phyloP scores from a whole-genome alignment of 495 filamentous ascomycete species.

The Aspergillus cavernicola region DNA sequence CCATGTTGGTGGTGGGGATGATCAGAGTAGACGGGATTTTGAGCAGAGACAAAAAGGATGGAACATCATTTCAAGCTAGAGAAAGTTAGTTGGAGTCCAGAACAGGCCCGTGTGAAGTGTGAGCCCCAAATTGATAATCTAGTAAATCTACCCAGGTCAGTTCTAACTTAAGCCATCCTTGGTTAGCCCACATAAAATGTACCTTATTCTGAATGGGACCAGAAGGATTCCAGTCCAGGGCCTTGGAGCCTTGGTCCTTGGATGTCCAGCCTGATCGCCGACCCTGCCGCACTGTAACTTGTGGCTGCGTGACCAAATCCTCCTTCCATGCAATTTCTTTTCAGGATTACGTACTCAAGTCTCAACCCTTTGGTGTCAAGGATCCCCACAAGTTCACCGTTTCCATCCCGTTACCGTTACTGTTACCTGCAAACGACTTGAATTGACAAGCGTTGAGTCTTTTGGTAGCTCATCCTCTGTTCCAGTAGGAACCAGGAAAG shows the following conservation, averaged over 20 bases:
- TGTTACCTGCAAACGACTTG: constrained; percentile 37
- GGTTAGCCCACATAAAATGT: neutral
- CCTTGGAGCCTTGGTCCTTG: neutral
- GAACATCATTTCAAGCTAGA: no score
- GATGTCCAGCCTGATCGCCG: constrained; percentile 30
- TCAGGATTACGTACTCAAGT: constrained; percentile 14
- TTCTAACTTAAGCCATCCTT: neutral
- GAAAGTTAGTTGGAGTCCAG: no score
- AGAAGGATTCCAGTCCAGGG: neutral
- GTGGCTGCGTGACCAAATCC: constrained; percentile 10
- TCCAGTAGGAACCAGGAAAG: no score
- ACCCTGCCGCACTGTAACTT: constrained; percentile 2
- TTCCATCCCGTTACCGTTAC: constrained; percentile 24
- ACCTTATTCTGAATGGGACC: neutral
- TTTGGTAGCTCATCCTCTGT: no score
- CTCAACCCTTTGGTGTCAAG: constrained; percentile 6
- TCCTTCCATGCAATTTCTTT: constrained; percentile 12
- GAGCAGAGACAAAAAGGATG: no score
- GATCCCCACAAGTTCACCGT: constrained; percentile 32
- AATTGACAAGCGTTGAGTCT: no score
- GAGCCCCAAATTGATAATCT: constrained; percentile 16
- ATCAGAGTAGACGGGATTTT: no score
- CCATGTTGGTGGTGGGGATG: no score
- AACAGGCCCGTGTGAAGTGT: constrained; percentile 20
- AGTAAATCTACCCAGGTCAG: no score